A percentile compares a stretch with the other conserved stretches of the same genome.
These are phyloP conservation scores for Trichoderma sp. DNA, from an alignment of 2,329 filamentous ascomycete genomes.

Conservation along the genomic window DNA sequence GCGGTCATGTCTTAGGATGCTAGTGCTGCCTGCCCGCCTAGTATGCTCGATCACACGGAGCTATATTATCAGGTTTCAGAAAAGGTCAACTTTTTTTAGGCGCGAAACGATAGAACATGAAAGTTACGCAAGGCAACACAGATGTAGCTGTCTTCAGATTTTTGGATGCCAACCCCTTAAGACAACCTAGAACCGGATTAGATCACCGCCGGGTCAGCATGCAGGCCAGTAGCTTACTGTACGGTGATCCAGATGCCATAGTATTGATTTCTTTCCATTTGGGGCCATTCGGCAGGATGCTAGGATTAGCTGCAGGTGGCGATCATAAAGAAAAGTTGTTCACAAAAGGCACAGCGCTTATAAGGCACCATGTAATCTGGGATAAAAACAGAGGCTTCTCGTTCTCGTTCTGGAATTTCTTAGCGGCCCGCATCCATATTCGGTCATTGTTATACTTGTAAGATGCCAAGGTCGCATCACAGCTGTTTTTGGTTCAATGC, in stretches of 20 bases:
- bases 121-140: background rate
- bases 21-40: too few species aligned
- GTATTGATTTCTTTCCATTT: background rate
- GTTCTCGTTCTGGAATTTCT: background rate
- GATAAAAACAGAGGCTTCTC: background rate
- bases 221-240: background rate
- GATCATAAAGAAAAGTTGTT: background rate
- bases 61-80: background rate
- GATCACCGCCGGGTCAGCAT: background rate
- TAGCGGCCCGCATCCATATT: background rate
- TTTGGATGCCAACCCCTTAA: background rate
- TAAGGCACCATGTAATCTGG: background rate
- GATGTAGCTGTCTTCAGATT: background rate
- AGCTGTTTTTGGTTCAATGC: background rate
- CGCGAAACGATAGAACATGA: background rate
- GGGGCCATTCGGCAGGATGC: background rate
- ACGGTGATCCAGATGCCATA: background rate
- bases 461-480: background rate
- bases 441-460: background rate
- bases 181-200: background rate
- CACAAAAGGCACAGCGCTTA: background rate
- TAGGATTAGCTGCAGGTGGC: background rate
- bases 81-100: background rate
- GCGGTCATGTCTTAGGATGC: too few species aligned
- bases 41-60: too few species aligned